These are phyloP conservation scores for Corylus avellana DNA, from an alignment of 306 rosid species.

Conservation along the genomic window DNA sequence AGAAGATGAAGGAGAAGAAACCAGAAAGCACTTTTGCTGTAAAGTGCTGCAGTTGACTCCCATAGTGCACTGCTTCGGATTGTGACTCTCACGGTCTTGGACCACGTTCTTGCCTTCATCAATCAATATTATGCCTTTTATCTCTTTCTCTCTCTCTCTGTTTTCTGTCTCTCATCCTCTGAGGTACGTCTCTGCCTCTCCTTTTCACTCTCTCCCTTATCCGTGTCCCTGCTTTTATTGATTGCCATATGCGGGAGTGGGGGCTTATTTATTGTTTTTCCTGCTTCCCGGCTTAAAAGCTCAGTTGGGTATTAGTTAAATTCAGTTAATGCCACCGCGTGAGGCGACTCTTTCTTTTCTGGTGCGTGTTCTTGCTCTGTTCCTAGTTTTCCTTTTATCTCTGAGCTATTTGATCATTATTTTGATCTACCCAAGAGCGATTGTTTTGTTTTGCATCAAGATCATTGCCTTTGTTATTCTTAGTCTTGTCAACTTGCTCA, in stretches of 20 bases:
- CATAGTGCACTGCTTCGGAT: constrained; percentile 33
- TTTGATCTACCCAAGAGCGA: background rate
- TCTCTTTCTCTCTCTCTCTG: constrained; percentile 11
- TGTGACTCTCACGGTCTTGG: constrained; percentile 44
- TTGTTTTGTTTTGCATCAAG: background rate
- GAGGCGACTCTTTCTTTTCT: constrained; percentile 30
- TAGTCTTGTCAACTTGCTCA: background rate
- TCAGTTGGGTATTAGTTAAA: constrained; percentile 25
- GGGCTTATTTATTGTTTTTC: constrained; percentile 36
- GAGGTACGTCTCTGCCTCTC: constrained; percentile 24
- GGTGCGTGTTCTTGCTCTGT: constrained; percentile 30
- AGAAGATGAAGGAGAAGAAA: background rate
- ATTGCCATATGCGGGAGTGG: constrained; percentile 33
- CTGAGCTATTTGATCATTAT: constrained; percentile 14
- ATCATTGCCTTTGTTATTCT: no score
- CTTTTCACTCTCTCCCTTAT: background rate
- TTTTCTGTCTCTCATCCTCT: constrained; percentile 22
- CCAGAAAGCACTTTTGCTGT: constrained; percentile 43
- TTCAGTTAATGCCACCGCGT: constrained; percentile 29
- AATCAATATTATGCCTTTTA: constrained; percentile 34
- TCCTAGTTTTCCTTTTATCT: background rate
- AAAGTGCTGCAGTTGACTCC: constrained; percentile 62
- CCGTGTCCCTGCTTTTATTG: constrained; percentile 35
- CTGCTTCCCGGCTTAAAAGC: background rate
- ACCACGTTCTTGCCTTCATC: constrained; percentile 51